Evolutionary conservation across 345 rosid genomes (phyloP).

Genomic region (Euphorbia tirucalli): DNA sequence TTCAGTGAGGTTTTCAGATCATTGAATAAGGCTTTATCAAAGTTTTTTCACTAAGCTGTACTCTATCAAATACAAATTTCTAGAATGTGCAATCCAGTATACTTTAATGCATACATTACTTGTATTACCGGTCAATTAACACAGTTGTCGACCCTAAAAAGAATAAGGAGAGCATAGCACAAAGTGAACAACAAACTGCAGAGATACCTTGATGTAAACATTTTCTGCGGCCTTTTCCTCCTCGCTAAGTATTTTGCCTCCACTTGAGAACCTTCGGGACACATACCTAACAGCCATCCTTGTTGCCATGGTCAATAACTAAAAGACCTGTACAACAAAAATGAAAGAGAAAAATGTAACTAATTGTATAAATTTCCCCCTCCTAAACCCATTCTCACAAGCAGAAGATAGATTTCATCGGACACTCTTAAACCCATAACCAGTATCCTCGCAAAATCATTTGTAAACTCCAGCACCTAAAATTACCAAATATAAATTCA

Average conservation of each 20-base stretch:
- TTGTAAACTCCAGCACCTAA: not conserved
- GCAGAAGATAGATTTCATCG: not conserved
- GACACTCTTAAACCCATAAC: not conserved
- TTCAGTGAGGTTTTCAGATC: not conserved
- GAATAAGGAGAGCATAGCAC: not conserved
- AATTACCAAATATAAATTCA: not conserved
- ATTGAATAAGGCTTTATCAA: not conserved
- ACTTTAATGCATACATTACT: not conserved
- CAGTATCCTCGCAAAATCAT: not conserved
- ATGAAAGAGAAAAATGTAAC: not conserved
- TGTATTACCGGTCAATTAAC: not conserved
- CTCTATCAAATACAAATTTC: not conserved
- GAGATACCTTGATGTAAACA: conserved; percentile 74
- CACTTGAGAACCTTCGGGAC: conserved; percentile 67
- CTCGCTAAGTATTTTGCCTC: conserved; percentile 73
- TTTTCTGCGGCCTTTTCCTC: conserved; percentile 98
- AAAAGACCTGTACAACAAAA: not conserved
- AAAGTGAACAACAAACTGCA: conserved; percentile 1
- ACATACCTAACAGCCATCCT: conserved; percentile 49
- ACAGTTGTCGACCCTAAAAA: not conserved
- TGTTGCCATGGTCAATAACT: conserved; percentile 49
- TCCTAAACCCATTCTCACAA: not conserved
- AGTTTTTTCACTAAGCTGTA: not conserved
- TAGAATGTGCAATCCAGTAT: not conserved
- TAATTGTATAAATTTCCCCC: not conserved